Conservation (phyloP, 2,329 filamentous ascomycete species). For the Shiraia bambusicola region DNA sequence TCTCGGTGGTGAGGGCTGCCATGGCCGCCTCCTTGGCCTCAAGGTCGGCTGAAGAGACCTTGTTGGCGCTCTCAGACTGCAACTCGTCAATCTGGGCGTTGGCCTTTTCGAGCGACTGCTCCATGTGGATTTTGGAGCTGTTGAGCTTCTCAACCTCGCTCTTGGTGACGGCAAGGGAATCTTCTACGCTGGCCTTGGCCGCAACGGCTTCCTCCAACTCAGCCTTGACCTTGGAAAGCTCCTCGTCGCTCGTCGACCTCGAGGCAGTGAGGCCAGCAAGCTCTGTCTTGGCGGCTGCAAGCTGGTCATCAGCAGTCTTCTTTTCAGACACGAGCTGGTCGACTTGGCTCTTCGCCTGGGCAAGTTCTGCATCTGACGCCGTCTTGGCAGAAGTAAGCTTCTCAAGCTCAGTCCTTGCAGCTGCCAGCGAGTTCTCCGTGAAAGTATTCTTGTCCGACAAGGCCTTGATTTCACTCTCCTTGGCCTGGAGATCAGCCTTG, state of each 20-base stretch:
- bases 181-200: conserved; percentile 12
- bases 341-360: conserved; percentile 21
- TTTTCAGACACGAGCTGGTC: conserved; percentile 5
- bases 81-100: conserved; percentile 24
- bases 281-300: conserved; percentile 26
- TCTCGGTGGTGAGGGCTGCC: conserved; percentile 26
- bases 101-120: conserved; percentile 24
- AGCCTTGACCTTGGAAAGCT: conserved; percentile 10
- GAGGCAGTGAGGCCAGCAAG: conserved; percentile 20
- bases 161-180: conserved; percentile 18
- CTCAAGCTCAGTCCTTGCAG: conserved; percentile 21
- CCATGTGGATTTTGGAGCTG: conserved; percentile 12
- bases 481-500: conserved; percentile 31
- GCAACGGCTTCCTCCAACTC: conserved; percentile 12
- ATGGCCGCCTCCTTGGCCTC: conserved; percentile 30
- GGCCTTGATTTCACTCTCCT: conserved; percentile 30
- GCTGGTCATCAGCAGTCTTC: conserved; percentile 25
- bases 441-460: conserved; percentile 23
- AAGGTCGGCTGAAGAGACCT: conserved; percentile 28
- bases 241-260: not conserved
- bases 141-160: conserved; percentile 21
- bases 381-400: conserved; percentile 15
- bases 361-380: conserved; percentile 15
- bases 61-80: conserved; percentile 13
- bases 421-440: conserved; percentile 20